phyloP scores from a whole-genome alignment of 306 rosid genomes.

The Rosa lucieae region DNA sequence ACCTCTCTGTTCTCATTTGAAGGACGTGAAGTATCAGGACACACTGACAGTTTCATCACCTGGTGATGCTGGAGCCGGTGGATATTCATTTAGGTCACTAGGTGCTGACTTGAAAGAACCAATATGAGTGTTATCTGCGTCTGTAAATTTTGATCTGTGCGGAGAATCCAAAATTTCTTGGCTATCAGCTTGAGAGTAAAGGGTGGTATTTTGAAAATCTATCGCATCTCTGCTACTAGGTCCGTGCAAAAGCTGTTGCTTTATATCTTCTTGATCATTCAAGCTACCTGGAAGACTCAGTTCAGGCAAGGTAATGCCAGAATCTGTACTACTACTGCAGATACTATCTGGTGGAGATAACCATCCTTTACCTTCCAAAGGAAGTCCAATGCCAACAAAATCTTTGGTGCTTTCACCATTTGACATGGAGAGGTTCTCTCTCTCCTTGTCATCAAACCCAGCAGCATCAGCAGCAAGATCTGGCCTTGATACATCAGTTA shows the following conservation, averaged over 20 bases:
- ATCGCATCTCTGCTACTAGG: slow-evolving; percentile 17
- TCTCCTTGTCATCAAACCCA: no score
- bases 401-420: slow-evolving; percentile 55
- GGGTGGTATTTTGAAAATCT: slow-evolving; percentile 29
- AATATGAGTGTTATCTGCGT: slow-evolving; percentile 29
- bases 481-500: no score
- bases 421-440: slow-evolving; percentile 43
- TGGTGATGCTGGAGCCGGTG: slow-evolving; percentile 30
- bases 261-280: slow-evolving; percentile 56
- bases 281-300: slow-evolving; percentile 64
- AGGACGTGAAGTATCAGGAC: slow-evolving; percentile 40
- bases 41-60: slow-evolving; percentile 42
- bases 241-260: slow-evolving; percentile 36
- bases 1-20: no score
- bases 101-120: slow-evolving; percentile 38
- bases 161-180: slow-evolving; percentile 43
- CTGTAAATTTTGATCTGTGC: slow-evolving; percentile 38
- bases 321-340: slow-evolving; percentile 67
- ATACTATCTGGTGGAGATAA: slow-evolving; percentile 88
- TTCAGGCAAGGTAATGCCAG: slow-evolving; percentile 51
- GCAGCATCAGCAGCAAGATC: no score
- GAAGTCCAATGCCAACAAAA: slow-evolving; percentile 43
- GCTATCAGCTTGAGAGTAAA: slow-evolving; percentile 39
- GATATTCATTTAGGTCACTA: slow-evolving; percentile 41
- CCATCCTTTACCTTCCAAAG: slow-evolving; percentile 75